phyloP scores from a whole-genome alignment of 495 filamentous ascomycete genomes.

The Lepraria neglecta region DNA sequence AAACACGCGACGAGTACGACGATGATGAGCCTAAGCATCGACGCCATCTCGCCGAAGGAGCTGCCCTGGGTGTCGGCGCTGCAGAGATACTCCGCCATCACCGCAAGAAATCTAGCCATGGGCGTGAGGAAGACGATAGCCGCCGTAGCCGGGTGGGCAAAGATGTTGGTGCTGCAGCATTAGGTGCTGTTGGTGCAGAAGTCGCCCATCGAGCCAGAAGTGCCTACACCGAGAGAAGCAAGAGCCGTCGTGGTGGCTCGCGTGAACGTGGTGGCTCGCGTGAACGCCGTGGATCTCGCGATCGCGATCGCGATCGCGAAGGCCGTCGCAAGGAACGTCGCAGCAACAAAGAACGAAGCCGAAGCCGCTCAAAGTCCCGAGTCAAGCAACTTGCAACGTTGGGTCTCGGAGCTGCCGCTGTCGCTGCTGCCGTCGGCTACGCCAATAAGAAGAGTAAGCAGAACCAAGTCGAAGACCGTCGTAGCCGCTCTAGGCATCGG shows the following conservation, averaged over 20 bases:
- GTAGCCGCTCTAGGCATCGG: constrained; percentile 62
- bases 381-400: constrained; percentile 60
- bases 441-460: constrained; percentile 61
- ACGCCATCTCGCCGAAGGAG: constrained; percentile 82
- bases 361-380: constrained; percentile 52
- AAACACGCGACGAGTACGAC: constrained; percentile 39
- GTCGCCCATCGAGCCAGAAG: constrained; percentile 65
- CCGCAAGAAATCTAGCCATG: constrained; percentile 46
- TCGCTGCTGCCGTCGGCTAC: constrained; percentile 75
- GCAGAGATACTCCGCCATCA: constrained; percentile 69
- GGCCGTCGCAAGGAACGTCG: constrained; percentile 36
- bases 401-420: constrained; percentile 72
- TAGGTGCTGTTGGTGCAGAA: constrained; percentile 79
- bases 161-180: constrained; percentile 69
- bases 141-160: constrained; percentile 61
- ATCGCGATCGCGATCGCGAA: constrained; percentile 45
- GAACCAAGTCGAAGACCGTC: constrained; percentile 54
- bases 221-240: constrained; percentile 51
- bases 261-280: constrained; percentile 39
- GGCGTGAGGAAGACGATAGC: constrained; percentile 47
- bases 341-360: constrained; percentile 36
- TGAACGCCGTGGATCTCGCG: constrained; percentile 30
- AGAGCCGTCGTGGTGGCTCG: constrained; percentile 20
- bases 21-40: constrained; percentile 57
- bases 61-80: constrained; percentile 69